phyloP scores from a whole-genome alignment of 768 basidiomycete species.

The Boletales sp. region DNA sequence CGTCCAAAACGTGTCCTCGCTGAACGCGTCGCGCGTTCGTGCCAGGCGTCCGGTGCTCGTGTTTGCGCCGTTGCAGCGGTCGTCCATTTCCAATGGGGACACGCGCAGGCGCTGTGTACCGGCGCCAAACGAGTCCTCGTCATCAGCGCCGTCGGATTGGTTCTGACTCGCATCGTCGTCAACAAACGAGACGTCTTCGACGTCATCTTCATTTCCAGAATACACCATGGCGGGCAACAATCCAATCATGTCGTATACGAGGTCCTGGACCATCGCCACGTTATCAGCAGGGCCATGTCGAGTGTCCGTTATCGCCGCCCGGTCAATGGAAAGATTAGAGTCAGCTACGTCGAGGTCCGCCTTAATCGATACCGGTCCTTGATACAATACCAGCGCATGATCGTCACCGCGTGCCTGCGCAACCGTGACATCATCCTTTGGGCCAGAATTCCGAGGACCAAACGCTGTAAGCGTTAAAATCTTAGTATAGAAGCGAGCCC shows the following conservation, averaged over 20 bases:
- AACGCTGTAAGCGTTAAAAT: not conserved
- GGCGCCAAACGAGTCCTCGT: not conserved
- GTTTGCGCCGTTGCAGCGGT: not conserved
- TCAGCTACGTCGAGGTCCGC: not conserved
- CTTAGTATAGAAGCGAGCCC: not conserved
- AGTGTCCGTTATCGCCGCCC: not conserved
- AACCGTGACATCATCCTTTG: not conserved
- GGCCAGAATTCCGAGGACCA: not conserved
- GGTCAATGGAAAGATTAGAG: not conserved
- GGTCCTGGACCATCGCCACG: not conserved
- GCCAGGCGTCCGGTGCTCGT: not conserved
- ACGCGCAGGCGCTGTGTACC: not conserved
- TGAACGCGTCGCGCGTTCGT: not conserved
- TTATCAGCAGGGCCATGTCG: not conserved
- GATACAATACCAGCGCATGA: not conserved
- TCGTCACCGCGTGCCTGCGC: not conserved
- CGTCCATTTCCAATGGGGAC: not conserved
- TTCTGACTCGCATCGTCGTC: not conserved
- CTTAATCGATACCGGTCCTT: too few species aligned
- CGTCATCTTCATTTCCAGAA: not conserved
- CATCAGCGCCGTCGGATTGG: not conserved
- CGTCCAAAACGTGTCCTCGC: slow-evolving; percentile 4
- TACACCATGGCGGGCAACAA: not conserved
- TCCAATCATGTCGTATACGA: not conserved
- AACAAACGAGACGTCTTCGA: not conserved